Evolutionary conservation across 306 rosid species (phyloP).

Genomic region (Sesbania bispinosa): DNA sequence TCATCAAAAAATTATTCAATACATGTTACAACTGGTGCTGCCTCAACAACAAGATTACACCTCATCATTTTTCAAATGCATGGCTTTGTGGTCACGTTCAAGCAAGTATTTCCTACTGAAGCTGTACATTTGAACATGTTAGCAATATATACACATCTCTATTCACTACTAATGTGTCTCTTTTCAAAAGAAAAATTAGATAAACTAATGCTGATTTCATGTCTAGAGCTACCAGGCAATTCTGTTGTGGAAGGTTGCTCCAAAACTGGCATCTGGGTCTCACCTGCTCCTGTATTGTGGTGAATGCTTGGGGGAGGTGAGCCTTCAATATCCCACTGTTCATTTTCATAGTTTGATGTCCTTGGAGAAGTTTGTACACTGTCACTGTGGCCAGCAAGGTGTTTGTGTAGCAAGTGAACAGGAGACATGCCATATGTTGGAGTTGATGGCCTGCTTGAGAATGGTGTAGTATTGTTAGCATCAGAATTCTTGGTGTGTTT

Average conservation of each 20-base stretch:
- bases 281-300: not conserved
- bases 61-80: not conserved
- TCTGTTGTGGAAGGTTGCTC: constrained; percentile 30
- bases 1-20: not conserved
- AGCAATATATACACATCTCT: not conserved
- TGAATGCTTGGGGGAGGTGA: constrained; percentile 28
- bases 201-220: constrained; percentile 24
- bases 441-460: constrained; percentile 53
- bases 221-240: constrained; percentile 20
- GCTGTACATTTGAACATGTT: not conserved
- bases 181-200: constrained; percentile 49
- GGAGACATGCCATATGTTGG: constrained; percentile 72
- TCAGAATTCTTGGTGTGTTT: constrained; percentile 39
- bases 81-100: not conserved
- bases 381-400: constrained; percentile 23
- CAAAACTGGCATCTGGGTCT: constrained; percentile 16
- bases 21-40: not conserved
- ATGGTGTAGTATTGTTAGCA: constrained; percentile 35
- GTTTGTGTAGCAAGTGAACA: constrained; percentile 47
- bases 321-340: constrained; percentile 40
- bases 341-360: constrained; percentile 33
- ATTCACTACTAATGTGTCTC: not conserved
- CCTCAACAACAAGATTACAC: not conserved
- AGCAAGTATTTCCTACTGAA: constrained; percentile 8
- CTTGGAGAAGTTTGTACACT: constrained; percentile 44